Percentiles rank a stretch among this genome's conserved stretches.
These are phyloP conservation scores for Naegleria fowleri DNA, from an alignment of 208 protist species.

Conservation along the genomic window DNA sequence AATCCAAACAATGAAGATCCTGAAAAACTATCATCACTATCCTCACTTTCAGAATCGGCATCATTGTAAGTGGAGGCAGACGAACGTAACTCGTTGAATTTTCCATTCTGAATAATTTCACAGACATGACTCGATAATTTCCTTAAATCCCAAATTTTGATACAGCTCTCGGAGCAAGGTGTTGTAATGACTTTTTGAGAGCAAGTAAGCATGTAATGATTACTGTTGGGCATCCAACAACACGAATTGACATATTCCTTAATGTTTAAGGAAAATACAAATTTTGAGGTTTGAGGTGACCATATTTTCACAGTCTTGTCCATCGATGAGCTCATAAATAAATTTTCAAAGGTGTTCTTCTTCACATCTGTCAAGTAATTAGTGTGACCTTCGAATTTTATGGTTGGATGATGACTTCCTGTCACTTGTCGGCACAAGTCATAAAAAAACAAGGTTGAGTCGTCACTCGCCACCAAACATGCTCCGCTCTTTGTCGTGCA, in stretches of 20 bases:
- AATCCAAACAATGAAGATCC: not conserved
- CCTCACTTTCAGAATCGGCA: not conserved
- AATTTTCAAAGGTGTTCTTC: not conserved
- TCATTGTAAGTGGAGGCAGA: not conserved
- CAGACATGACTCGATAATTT: not conserved
- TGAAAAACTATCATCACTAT: not conserved
- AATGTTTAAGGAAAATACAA: not conserved
- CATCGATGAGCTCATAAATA: not conserved
- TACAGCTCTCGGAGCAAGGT: not conserved
- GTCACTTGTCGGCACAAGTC: not conserved
- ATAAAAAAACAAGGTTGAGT: not conserved
- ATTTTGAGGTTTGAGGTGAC: not conserved
- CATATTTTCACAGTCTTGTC: not conserved
- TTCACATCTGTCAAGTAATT: not conserved
- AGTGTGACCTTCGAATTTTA: not conserved
- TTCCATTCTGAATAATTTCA: not conserved
- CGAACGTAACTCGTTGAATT: not conserved
- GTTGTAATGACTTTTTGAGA: not conserved
- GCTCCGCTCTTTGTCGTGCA: not conserved
- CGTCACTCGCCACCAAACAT: not conserved
- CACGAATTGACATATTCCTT: not conserved
- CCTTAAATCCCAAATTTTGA: not conserved
- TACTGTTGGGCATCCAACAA: not conserved
- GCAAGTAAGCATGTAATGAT: not conserved
- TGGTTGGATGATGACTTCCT: not conserved